Base-by-base conservation (phyloP, 345 rosid species). In the Hirschfeldia incana region DNA sequence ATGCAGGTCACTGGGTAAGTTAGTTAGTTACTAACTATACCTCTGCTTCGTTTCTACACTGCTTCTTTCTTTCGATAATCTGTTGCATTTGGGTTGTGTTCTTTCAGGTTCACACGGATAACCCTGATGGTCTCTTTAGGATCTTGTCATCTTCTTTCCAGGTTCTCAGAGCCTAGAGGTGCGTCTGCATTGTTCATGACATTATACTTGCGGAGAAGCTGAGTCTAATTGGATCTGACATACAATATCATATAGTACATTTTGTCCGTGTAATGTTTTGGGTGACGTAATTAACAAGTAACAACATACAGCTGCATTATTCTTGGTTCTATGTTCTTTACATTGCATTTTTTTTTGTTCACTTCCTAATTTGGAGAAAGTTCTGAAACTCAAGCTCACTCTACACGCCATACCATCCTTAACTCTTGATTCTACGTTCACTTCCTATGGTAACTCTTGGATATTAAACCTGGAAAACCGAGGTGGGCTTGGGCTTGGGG, bases 1-100 rank as follows among this genome's bases (percentile, higher is more conserved):
- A 92, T 64, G 98, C 97, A 4, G 97, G 98, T 9, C 97, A 94
- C 72, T 94, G 97, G 98, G 97, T 94, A 89, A 74, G 68, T 81
- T 73, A 17, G n/a, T n/a, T 21, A 21, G 21, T 21, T 21, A 6
- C 67, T 21, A 37, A 21, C 55, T 21, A 58, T 8, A 53, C 26
- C 4, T 28, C 9, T 32, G 5, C 34, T 32, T 4, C 58, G 16
- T 49, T 76, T 37, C n/a, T 42, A 44, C 51, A 44, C 11, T 33
- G 65, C 39, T 68, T 65, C 53, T 13, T 42, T 65, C 51, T 73
- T 65, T 80, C 16, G 37, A 76, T 62, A 67, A 1, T 39, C 34
- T 75, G 4, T 67, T 21, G 27, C 42, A n/a, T 15, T 65, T 1
- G 26, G 65, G 9, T 26, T 65, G 5, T 49, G 27, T 60, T 7